These are phyloP conservation scores for Amoebophrya sp. DNA, from an alignment of 169 alveolate species.

Conservation along the genomic window DNA sequence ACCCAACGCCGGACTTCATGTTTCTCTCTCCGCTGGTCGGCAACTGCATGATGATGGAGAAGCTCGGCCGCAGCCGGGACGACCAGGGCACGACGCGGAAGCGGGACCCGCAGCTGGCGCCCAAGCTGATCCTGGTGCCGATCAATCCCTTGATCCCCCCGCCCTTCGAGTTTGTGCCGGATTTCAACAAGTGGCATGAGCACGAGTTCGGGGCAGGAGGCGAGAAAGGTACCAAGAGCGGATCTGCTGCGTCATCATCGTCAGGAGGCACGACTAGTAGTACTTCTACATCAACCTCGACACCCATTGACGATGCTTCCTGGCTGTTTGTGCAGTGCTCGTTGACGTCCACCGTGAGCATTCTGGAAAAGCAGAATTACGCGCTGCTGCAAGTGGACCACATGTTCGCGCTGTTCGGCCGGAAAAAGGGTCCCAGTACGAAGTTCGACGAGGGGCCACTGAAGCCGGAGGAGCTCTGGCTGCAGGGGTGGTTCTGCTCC, in stretches of 20 bases:
- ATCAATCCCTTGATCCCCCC: not conserved
- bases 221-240: not conserved
- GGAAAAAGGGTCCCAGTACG: not conserved
- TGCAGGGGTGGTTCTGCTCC: constrained; percentile 10
- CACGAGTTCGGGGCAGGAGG: not conserved
- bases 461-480: not conserved
- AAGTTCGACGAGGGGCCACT: not conserved
- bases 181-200: not conserved
- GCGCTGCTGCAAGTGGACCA: not conserved
- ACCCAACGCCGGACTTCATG: constrained; percentile 16
- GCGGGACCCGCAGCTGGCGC: not conserved
- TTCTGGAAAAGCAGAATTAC: not conserved
- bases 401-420: not conserved
- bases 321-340: not conserved
- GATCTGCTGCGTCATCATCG: too few species aligned
- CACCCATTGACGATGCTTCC: not conserved
- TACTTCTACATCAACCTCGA: too few species aligned
- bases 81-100: not conserved
- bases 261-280: too few species aligned
- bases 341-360: not conserved
- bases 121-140: not conserved
- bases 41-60: not conserved
- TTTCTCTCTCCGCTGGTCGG: not conserved
- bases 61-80: constrained; percentile 11
- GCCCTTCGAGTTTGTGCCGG: not conserved